Evolutionary conservation across 2,329 filamentous ascomycete species (phyloP), one percentile per base, ranked within the genome.

Genomic region (Fusarium fracticaudum): DNA sequence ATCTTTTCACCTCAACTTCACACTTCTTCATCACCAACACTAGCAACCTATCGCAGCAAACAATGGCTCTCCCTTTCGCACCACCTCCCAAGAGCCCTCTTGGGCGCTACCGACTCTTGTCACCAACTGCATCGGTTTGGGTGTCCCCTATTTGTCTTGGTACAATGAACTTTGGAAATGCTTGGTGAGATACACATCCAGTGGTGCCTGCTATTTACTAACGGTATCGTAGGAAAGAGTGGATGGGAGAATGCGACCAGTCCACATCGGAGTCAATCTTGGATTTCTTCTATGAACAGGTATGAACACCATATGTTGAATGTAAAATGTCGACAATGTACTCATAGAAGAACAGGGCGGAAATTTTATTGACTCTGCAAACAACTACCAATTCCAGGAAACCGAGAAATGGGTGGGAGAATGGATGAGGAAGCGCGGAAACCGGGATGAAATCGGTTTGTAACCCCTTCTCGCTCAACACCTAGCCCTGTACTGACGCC

Each of bases 281-380:
- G 14, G 91, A 94, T 77, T 89, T 87, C 78, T 94, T 89, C 82
- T 89, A 87, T 67, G 86, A 87, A 11, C 86, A 90, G 29, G 91
- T 83, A 68, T 63, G 77, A 59, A 51, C 24, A 50, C 20, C 31
- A 54, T 18, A 15, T n/a, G 1, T 13, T 8, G 9, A 13, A 24
- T 12, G 13, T 18, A 5, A 43, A 40, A 31, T 41, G 33, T 18
- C 14, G 5, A 20, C 13, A 12, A 26, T 18, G 12, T 17, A 38
- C 76, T 78, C 15, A 80, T 51, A 31, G 22, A 12, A 29, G 20
- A 11, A 60, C 76, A 80, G 80, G 81, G 76, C 66, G 92, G 92
- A 31, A 94, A 94, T 82, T 94, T 94, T 80, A 91, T 94, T 77
- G 92, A 94, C 79, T 93, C 91, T 0, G 78, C 91, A 67, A 92